These are phyloP conservation scores for Aspergillus cristatus DNA, from an alignment of 495 filamentous ascomycete species.

Conservation along the genomic window DNA sequence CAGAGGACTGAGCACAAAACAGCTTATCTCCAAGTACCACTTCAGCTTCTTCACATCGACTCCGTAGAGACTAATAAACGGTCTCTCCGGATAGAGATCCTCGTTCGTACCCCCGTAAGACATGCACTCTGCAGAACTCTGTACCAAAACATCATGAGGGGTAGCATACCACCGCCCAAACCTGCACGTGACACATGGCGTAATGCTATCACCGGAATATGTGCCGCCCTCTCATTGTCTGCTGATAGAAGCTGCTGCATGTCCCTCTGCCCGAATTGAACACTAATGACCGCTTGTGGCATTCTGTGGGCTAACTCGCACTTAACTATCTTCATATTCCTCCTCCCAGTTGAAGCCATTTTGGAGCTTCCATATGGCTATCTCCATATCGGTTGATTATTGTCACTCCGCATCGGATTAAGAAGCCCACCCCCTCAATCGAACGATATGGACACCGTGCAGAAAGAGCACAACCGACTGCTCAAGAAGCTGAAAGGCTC, in stretches of 20 bases:
- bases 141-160: too few relatives aligned
- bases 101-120: too few relatives aligned
- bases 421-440: neutral
- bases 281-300: too few relatives aligned
- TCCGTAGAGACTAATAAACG: too few relatives aligned
- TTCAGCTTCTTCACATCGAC: too few relatives aligned
- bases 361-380: slow-evolving; percentile 7
- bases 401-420: slow-evolving; percentile 11
- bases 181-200: neutral
- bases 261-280: neutral
- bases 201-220: neutral
- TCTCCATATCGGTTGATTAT: slow-evolving; percentile 18
- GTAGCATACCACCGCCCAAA: neutral
- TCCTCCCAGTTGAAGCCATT: neutral
- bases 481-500: slow-evolving; percentile 58
- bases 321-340: neutral
- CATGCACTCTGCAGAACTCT: too few relatives aligned
- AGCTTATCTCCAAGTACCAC: too few relatives aligned
- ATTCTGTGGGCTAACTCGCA: too few relatives aligned
- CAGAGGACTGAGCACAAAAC: too few relatives aligned
- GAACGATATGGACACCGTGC: slow-evolving; percentile 56
- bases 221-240: neutral
- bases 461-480: slow-evolving; percentile 66
- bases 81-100: too few relatives aligned
- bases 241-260: neutral